Base-by-base conservation (phyloP, 371 early-diverging fungal species). In the Mortierella sp. region DNA sequence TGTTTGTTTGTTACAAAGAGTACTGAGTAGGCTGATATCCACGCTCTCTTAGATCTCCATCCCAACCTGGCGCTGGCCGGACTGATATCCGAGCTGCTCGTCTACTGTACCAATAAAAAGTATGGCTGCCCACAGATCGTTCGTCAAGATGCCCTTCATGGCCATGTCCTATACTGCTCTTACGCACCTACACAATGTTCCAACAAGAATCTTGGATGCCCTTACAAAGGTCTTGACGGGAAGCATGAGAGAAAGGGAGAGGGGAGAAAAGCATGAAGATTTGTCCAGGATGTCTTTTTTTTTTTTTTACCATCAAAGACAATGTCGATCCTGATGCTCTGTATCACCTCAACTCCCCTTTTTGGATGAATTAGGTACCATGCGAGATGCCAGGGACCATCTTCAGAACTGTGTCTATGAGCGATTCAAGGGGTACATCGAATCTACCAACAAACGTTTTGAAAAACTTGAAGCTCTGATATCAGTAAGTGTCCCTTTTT, bases 41-140 rank as follows among this genome's bases (percentile, higher is more conserved):
- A 42, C 56, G 26, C 8, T 27, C 0, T 43, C 24, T 3, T 46
- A 83, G 88, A 88, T 60, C 72, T 87, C 26, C 90, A 90, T 61
- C 81, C 88, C 6, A 90, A 90, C 60, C 76, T 90, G 12, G 88
- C 86, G 3, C 72, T 90, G 19, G 67, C 81, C 10, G 78, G 82
- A 21, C 60, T 90, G 27, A 83, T 87, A 14, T 71, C 78, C 12
- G 90, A 90, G 49, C 79, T 90, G 8, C 65, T 71, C 0, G 89
- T 85, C 4, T 83, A 82, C 61, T 90, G 90, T 67, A 53, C 80
- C n/a, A 80, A 84, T 69, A 72, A 80, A 34, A 56, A 60, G 24
- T 71, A 74, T 58, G 89, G 90, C 5, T 90, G 90, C 68, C 71
- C 72, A 2, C 67, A 76, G 19, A 63, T 72, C 3, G 61, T 82